A percentile compares a stretch with the other conserved stretches of the same genome.
Conservation (phyloP, 495 filamentous ascomycete genomes). For the Hypoxylon crocopeplum region DNA sequence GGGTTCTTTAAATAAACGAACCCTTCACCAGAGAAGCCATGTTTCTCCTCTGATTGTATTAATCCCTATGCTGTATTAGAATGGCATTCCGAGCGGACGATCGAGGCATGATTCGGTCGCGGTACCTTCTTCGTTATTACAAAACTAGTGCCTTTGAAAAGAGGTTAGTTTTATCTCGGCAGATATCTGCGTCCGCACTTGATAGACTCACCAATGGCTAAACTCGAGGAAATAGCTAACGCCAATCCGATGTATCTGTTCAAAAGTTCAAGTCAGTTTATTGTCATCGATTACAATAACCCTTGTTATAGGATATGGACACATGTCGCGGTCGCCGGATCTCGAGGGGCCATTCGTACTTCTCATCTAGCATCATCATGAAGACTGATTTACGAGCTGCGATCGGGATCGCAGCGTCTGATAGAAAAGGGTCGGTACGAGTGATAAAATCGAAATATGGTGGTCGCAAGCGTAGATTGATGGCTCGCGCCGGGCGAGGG, state of each 20-base stretch:
- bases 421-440: slow-evolving; percentile 3
- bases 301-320: not conserved
- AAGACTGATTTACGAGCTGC: slow-evolving; percentile 32
- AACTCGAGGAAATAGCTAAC: slow-evolving; percentile 87
- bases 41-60: slow-evolving; percentile 83
- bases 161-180: slow-evolving; percentile 34
- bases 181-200: not conserved
- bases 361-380: slow-evolving; percentile 80
- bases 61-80: slow-evolving; percentile 67
- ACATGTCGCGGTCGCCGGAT: not conserved
- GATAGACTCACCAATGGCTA: slow-evolving; percentile 82
- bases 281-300: slow-evolving; percentile 4
- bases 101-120: slow-evolving; percentile 1
- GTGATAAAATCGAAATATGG: slow-evolving; percentile 11
- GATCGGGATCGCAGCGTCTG: slow-evolving; percentile 34
- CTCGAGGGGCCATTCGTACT: slow-evolving; percentile 63
- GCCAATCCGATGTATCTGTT: slow-evolving; percentile 87
- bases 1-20: slow-evolving; percentile 92
- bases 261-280: slow-evolving; percentile 43
- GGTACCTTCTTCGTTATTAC: slow-evolving; percentile 90
- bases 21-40: slow-evolving; percentile 96
- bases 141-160: slow-evolving; percentile 77
- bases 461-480: slow-evolving; percentile 28
- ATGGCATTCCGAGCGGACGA: not conserved
- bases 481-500: slow-evolving; percentile 53